Evolutionary conservation across 192 early-diverging fungal species (phyloP).

Genomic region (Coemansia sp.): DNA sequence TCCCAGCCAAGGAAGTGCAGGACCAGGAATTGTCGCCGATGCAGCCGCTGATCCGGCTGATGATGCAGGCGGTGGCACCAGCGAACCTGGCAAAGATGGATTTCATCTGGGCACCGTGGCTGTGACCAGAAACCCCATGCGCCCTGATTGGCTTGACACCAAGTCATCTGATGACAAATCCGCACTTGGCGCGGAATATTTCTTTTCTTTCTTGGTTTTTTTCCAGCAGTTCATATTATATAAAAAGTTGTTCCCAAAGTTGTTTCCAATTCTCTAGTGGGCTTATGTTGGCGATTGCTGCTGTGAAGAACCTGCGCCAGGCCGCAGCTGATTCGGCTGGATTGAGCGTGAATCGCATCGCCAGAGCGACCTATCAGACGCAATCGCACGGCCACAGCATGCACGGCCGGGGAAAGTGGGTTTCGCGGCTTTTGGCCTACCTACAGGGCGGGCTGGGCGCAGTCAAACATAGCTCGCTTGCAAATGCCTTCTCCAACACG

Average conservation of each 20-base stretch:
- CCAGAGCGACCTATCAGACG: conserved; percentile 31
- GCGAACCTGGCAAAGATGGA: conserved; percentile 95
- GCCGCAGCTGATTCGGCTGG: conserved; percentile 2
- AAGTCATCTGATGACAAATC: not conserved
- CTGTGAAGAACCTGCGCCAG: conserved; percentile 8
- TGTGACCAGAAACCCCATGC: conserved; percentile 49
- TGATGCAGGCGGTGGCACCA: conserved; percentile 86
- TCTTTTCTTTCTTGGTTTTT: not conserved
- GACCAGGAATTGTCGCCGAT: conserved; percentile 49
- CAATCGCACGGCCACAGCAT: conserved; percentile 10
- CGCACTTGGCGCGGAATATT: not conserved
- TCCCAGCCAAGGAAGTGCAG: conserved; percentile 36
- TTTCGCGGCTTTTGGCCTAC: conserved; percentile 23
- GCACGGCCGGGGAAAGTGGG: conserved; percentile 17
- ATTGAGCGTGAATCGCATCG: not conserved
- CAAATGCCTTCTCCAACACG: conserved; percentile 5
- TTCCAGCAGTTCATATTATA: too few relatives aligned
- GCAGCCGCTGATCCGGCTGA: conserved; percentile 87
- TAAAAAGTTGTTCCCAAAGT: too few relatives aligned
- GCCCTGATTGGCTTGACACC: not conserved
- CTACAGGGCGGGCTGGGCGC: conserved; percentile 13
- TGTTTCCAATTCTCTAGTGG: too few relatives aligned
- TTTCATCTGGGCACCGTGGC: conserved; percentile 85
- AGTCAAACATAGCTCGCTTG: not conserved
- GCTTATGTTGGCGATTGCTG: conserved; percentile 35